phyloP scores from a whole-genome alignment of 2,329 filamentous ascomycete species.

The Biscogniauxia sp. region DNA sequence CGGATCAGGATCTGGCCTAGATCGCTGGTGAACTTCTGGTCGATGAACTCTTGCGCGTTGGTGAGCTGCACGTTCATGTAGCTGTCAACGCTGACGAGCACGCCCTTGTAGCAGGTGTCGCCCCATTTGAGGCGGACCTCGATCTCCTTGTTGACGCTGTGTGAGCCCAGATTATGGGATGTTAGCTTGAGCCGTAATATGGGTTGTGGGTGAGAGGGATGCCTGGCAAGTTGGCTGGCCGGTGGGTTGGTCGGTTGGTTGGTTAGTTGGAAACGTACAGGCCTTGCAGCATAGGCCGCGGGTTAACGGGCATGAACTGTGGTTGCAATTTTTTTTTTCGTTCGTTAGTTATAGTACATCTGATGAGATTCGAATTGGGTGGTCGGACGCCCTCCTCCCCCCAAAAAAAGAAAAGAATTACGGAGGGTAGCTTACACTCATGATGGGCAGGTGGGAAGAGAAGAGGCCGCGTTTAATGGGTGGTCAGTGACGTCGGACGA shows the following conservation, averaged over 20 bases:
- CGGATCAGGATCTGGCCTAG: constrained; percentile 91
- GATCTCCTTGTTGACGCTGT: constrained; percentile 83
- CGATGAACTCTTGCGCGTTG: constrained; percentile 87
- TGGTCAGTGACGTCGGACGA: constrained; percentile 6
- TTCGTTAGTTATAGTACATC: neutral
- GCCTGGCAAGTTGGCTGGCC: neutral
- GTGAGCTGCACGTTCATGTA: constrained; percentile 99
- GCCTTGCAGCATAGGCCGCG: constrained; percentile 91
- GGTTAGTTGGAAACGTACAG: constrained; percentile 57
- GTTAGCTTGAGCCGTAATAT: constrained; percentile 1
- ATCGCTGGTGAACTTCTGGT: constrained; percentile 78
- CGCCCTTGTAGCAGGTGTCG: constrained; percentile 94
- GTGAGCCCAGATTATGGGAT: neutral
- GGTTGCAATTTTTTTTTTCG: neutral
- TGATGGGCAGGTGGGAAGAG: constrained; percentile 29
- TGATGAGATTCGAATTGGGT: neutral
- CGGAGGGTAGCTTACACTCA: constrained; percentile 32
- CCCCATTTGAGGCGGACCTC: constrained; percentile 96
- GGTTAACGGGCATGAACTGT: constrained; percentile 90
- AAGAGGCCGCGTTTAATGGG: constrained; percentile 10
- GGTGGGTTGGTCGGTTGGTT: neutral
- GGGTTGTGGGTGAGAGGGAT: constrained; percentile 3
- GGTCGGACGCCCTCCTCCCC: too few species aligned
- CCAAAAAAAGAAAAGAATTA: neutral
- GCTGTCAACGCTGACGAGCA: constrained; percentile 87